These are phyloP conservation scores for Adiantum capillusveneris DNA, from an alignment of 75 land plant species.

Conservation along the genomic window DNA sequence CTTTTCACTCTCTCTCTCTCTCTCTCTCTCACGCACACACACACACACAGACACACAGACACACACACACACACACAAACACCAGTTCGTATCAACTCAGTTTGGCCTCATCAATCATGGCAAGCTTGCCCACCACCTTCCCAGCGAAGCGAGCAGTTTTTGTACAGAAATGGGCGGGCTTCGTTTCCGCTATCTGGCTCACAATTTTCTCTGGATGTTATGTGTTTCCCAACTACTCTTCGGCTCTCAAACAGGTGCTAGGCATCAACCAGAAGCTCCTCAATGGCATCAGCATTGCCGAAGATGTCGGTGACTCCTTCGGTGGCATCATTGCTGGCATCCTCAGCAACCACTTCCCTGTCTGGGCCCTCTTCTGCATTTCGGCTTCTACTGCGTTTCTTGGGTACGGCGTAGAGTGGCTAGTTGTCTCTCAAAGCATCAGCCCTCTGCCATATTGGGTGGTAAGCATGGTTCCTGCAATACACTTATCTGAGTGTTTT, in stretches of 20 bases:
- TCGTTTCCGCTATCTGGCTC: conserved; percentile 83
- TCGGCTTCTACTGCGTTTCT: conserved; percentile 40
- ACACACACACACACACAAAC: no score
- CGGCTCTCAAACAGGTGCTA: conserved; percentile 52
- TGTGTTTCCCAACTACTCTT: conserved; percentile 80
- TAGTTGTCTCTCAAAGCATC: conserved; percentile 53
- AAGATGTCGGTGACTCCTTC: conserved; percentile 84
- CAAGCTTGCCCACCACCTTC: no score
- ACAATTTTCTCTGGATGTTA: conserved; percentile 66
- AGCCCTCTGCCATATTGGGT: conserved; percentile 53
- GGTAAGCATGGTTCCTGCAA: no score
- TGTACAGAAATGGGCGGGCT: conserved; percentile 74
- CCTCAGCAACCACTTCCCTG: conserved; percentile 67
- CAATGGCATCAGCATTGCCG: conserved; percentile 84
- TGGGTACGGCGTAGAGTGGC: conserved; percentile 78
- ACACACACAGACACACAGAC: no score
- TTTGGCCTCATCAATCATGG: no score
- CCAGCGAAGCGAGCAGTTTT: conserved; percentile 41
- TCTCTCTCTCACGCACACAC: no score
- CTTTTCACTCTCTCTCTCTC: no score
- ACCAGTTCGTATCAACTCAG: no score
- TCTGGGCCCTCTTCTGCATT: conserved; percentile 58
- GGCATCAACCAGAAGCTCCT: conserved; percentile 75
- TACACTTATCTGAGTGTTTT: no score
- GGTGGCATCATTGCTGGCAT: conserved; percentile 89